These are phyloP conservation scores for Xylariaceae sp. DNA, from an alignment of 2,329 filamentous ascomycete species.

Conservation along the genomic window DNA sequence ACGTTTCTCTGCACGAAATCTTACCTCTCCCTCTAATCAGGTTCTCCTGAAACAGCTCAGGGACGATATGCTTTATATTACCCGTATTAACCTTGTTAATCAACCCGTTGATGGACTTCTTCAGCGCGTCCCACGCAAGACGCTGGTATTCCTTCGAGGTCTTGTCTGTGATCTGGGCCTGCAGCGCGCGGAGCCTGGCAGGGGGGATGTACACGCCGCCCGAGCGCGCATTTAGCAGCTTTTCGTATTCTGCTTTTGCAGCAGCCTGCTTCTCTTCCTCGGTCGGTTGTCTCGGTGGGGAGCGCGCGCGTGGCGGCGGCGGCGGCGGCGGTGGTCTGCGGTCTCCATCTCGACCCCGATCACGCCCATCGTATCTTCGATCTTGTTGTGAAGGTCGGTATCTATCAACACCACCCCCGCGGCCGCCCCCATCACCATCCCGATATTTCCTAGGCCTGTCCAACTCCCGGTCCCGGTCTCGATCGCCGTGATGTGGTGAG, in stretches of 20 bases:
- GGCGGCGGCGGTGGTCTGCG: constrained; percentile 16
- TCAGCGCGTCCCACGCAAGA: constrained; percentile 97
- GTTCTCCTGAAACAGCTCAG: constrained; percentile 93
- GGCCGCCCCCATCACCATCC: constrained; percentile 32
- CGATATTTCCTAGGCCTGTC: background rate
- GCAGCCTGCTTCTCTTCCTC: constrained; percentile 83
- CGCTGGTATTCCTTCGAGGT: constrained; percentile 95
- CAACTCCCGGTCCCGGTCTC: constrained; percentile 18
- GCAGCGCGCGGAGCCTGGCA: constrained; percentile 80
- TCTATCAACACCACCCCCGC: too few species aligned
- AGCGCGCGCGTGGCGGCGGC: constrained; percentile 24
- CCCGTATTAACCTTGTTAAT: constrained; percentile 99
- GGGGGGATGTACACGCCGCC: constrained; percentile 96
- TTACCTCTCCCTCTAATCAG: constrained; percentile 76
- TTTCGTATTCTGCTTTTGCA: constrained; percentile 89
- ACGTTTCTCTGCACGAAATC: background rate
- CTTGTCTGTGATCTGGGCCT: constrained; percentile 96
- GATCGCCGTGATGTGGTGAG: constrained; percentile 30
- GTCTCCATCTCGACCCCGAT: constrained; percentile 8
- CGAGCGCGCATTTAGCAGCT: constrained; percentile 84
- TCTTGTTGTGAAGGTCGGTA: constrained; percentile 42
- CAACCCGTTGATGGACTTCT: constrained; percentile 96
- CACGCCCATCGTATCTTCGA: constrained; percentile 15
- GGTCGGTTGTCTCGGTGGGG: constrained; percentile 39
- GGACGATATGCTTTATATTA: constrained; percentile 97